Evolutionary conservation across 768 basidiomycete species (phyloP), one percentile per base, ranked within the genome.

Genomic region (Paxillus ammoniavirescens): DNA sequence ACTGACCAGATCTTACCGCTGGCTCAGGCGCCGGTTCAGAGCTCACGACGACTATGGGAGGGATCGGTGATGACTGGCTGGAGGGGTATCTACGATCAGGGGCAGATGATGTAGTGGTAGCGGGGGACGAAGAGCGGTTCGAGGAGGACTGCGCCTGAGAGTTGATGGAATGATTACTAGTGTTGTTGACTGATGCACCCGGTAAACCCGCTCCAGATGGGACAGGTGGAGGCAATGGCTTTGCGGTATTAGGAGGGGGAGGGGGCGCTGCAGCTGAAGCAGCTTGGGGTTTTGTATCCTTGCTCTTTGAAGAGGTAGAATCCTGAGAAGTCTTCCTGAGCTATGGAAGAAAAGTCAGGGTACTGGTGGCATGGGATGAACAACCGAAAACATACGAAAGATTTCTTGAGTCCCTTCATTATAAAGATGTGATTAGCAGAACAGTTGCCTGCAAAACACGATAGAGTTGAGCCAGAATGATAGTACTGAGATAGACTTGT

Each of bases 401-500:
- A 87, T 75, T 90, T 92, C 79, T 87, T 90, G 69, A 93, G 77
- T 59, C 84, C 85, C 76, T 92, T 93, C 91, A 93, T 92, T 46
- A 40, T 58, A 52, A 57, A 36, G 21, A 49, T 17, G 33, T 37
- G 54, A 52, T 49, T 18, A 36, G 56, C 57, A 61, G 61, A 49
- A 49, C 58, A 33, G 23, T 37, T 47, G 58, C 54, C 65, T 54
- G 60, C 55, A 43, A 33, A 38, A 33, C 36, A 51, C 43, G 15
- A 10, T 50, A 35, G 45, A 40, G 53, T 50, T 57, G 40, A 40
- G 18, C 49, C 54, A 51, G 60, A 26, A 36, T 54, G 42, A 41
- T 54, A 40, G 53, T 33, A 47, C 35, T 52, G 49, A 51, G 45
- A 42, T 45, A 36, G 47, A 47, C 38, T 44, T 38, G 44, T 47